phyloP scores from a whole-genome alignment of 2,329 filamentous ascomycete genomes.

The Exophiala sp. region DNA sequence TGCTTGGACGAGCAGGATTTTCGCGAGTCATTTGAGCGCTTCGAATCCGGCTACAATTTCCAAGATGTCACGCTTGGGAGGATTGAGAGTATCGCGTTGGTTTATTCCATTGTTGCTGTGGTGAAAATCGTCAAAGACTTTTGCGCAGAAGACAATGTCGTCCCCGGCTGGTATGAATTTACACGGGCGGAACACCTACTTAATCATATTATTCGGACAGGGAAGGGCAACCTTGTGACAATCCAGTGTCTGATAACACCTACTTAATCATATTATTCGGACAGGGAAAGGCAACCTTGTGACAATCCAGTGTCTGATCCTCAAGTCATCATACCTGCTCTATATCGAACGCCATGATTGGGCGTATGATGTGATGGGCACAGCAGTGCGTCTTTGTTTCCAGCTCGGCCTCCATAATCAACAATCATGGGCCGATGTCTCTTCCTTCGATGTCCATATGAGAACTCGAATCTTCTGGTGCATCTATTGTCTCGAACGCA shows the following conservation, averaged over 20 bases:
- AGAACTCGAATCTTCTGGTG: background rate
- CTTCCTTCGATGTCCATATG: background rate
- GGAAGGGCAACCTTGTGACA: background rate
- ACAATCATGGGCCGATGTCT: background rate
- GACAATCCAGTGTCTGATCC: background rate
- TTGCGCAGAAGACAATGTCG: too few species aligned
- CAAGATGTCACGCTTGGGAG: too few species aligned
- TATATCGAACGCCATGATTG: background rate
- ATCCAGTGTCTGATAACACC: background rate
- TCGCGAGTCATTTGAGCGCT: too few species aligned
- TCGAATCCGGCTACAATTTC: too few species aligned
- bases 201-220: background rate
- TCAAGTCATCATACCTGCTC: background rate
- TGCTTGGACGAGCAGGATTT: too few species aligned
- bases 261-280: background rate
- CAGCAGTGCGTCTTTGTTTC: conserved; percentile 17
- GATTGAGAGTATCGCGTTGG: too few species aligned
- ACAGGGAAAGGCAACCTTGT: background rate
- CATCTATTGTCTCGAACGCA: background rate
- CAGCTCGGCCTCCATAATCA: conserved; percentile 44
- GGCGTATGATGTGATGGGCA: conserved; percentile 1
- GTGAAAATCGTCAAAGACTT: too few species aligned
- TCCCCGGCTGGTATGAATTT: too few species aligned
- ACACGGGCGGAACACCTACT: background rate
- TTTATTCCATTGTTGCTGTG: too few species aligned